Base-by-base conservation (phyloP, 495 filamentous ascomycete species). In the Diplogelasinospora grovesii region DNA sequence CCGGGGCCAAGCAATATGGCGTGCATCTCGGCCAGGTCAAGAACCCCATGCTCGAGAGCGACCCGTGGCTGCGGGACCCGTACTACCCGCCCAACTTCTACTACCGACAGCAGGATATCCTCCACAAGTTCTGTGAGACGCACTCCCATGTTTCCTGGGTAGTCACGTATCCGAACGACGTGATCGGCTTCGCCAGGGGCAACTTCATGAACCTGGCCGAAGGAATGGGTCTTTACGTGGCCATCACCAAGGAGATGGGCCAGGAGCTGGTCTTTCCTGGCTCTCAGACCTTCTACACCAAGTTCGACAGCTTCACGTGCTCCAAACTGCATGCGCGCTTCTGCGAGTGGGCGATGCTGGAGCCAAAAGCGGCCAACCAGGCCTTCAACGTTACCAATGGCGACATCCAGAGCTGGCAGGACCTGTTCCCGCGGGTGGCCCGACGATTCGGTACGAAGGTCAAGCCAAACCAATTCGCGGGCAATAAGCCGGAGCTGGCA, bases 191-290 rank as follows among this genome's bases (percentile, higher is more conserved):
- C 26, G 61, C 64, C 3, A 51, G 53, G 26, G 69, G 57, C 41
- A 79, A 78, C 46, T 78, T 74, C 52, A 78, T 79, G 75, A 79
- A 75, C 45, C 59, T 78, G 13, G 60, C 65, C 32, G 61, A 67
- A 1, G 48, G 65, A 5, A 25, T 78, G 10, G 74, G 63, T 0
- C 51, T 79, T 16, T 78, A 79, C 46, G 67, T 63, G 35, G 62
- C 65, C 15, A 59, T 77, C 10, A 61, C 50, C 35, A 70, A 68
- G 42, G 69, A 71, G 32, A 52, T 78, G 4, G 64, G 63, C 8
- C 54, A 63, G 21, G 56, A 63, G 8, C 59, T 79, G 1, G 39
- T 60, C 2, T 77, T 69, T 45, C 72, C 74, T 4, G 72, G 74
- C 13, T 60, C 50, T 28, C 56, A 65, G 45, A 45, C 38, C 22